Percentiles rank a stretch among this genome's conserved stretches.
Conservation (phyloP, 1,284 basidiomycete species). For the Boletellus dicymbophilus region DNA sequence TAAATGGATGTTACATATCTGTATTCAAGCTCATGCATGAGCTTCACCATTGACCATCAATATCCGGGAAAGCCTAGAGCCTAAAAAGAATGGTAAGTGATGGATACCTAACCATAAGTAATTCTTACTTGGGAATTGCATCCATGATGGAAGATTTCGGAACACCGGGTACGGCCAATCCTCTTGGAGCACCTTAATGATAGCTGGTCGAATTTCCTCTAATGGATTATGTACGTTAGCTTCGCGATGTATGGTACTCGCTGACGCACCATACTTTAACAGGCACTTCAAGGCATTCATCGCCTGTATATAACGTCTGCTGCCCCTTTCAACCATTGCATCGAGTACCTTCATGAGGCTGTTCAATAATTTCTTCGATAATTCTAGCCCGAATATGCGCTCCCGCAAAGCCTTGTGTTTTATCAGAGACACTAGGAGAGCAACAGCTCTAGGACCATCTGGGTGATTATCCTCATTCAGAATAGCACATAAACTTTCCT, state of each 20-base stretch:
- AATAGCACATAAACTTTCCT: slow-evolving; percentile 10
- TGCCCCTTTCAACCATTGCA: neutral
- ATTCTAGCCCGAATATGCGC: slow-evolving; percentile 18
- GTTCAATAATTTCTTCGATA: slow-evolving; percentile 6
- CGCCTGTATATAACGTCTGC: slow-evolving; percentile 12
- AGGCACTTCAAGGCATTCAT: slow-evolving; percentile 23
- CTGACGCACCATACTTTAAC: slow-evolving; percentile 19
- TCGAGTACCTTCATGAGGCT: slow-evolving; percentile 17
- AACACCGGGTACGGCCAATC: too few species aligned
- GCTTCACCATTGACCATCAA: too few species aligned
- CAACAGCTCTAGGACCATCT: slow-evolving; percentile 21
- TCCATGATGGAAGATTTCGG: too few species aligned
- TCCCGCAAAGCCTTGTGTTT: slow-evolving; percentile 12
- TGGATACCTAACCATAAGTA: too few species aligned
- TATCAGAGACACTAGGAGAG: slow-evolving; percentile 19
- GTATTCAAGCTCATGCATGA: too few species aligned
- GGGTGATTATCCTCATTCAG: slow-evolving; percentile 10
- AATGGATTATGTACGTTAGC: neutral
- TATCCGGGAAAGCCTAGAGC: too few species aligned
- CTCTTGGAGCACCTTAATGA: too few species aligned
- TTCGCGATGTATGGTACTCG: neutral
- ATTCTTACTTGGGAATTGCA: too few species aligned
- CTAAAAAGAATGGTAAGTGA: too few species aligned
- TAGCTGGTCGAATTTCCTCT: slow-evolving; percentile 17
- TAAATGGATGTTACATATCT: too few species aligned